Conservation (phyloP, 768 basidiomycete species). For the Russula foetens region DNA sequence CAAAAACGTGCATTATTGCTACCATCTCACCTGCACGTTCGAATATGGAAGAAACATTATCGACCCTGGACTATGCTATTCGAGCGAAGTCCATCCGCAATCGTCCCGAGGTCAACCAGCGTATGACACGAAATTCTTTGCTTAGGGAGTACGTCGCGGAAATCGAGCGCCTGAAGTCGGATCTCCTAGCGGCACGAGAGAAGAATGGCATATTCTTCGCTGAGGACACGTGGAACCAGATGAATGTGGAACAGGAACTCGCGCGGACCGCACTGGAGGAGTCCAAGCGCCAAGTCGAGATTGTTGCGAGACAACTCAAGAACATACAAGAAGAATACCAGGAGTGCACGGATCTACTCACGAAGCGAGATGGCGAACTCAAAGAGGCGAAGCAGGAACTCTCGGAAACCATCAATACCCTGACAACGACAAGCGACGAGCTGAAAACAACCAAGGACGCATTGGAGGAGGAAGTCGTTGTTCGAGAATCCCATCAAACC, state of each 20-base stretch:
- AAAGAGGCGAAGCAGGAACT: slow-evolving; percentile 51
- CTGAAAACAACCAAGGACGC: slow-evolving; percentile 48
- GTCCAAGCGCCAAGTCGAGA: slow-evolving; percentile 72
- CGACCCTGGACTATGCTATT: slow-evolving; percentile 93
- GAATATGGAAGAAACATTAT: slow-evolving; percentile 95
- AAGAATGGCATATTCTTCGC: slow-evolving; percentile 96
- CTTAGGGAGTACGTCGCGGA: slow-evolving; percentile 91
- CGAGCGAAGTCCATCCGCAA: slow-evolving; percentile 94
- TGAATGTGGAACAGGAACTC: slow-evolving; percentile 69
- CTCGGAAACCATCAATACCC: slow-evolving; percentile 39
- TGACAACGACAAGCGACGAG: slow-evolving; percentile 49
- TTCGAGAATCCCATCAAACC: slow-evolving; percentile 68
- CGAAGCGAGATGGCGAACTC: slow-evolving; percentile 70
- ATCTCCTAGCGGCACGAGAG: slow-evolving; percentile 84
- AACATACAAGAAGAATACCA: slow-evolving; percentile 86
- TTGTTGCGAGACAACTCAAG: slow-evolving; percentile 74
- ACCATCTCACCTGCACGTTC: slow-evolving; percentile 91
- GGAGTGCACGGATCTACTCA: slow-evolving; percentile 71
- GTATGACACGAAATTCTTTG: slow-evolving; percentile 86
- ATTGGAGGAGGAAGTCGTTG: slow-evolving; percentile 71
- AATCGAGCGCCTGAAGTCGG: slow-evolving; percentile 87
- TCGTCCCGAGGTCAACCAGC: slow-evolving; percentile 91
- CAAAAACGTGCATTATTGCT: slow-evolving; percentile 96
- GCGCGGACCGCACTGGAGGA: slow-evolving; percentile 73
- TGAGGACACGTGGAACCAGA: slow-evolving; percentile 82